A percentile compares a stretch with the other conserved stretches of the same genome.
Evolutionary conservation across 805 yeast species (phyloP).

Genomic region (Kazachstania kunashirensis): DNA sequence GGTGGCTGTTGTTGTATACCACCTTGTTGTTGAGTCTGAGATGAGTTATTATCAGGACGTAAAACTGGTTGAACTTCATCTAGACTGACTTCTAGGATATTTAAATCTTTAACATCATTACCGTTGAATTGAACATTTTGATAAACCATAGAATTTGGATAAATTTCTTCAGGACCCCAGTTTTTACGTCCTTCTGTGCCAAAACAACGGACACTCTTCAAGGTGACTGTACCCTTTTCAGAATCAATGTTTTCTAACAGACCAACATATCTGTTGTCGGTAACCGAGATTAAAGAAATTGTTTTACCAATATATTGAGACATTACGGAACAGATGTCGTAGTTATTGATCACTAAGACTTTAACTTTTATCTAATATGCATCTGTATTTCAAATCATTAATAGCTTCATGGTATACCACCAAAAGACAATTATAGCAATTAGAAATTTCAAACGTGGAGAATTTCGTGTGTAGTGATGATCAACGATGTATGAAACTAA

Average conservation of each 20-base stretch:
- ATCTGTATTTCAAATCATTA: too few species aligned
- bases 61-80: constrained; percentile 52
- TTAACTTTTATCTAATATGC: too few species aligned
- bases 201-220: constrained; percentile 66
- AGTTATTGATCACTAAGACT: too few species aligned
- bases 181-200: constrained; percentile 87
- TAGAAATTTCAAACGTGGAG: too few species aligned
- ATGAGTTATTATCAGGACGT: constrained; percentile 16
- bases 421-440: too few species aligned
- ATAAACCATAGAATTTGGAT: constrained; percentile 57
- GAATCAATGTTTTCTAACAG: constrained; percentile 80
- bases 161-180: constrained; percentile 61
- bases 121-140: constrained; percentile 83
- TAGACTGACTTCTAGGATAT: constrained; percentile 65
- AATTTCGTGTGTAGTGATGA: too few species aligned
- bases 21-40: not conserved
- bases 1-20: not conserved
- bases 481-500: too few species aligned
- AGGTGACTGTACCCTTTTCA: constrained; percentile 80
- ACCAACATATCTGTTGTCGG: constrained; percentile 66
- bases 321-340: too few species aligned
- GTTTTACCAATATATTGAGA: constrained; percentile 89
- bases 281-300: constrained; percentile 25
- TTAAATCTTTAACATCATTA: constrained; percentile 80
- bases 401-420: too few species aligned